A percentile compares a stretch with the other conserved stretches of the same genome.
Evolutionary conservation across 306 rosid species (phyloP).

Genomic region (Trichosanthes truncata): DNA sequence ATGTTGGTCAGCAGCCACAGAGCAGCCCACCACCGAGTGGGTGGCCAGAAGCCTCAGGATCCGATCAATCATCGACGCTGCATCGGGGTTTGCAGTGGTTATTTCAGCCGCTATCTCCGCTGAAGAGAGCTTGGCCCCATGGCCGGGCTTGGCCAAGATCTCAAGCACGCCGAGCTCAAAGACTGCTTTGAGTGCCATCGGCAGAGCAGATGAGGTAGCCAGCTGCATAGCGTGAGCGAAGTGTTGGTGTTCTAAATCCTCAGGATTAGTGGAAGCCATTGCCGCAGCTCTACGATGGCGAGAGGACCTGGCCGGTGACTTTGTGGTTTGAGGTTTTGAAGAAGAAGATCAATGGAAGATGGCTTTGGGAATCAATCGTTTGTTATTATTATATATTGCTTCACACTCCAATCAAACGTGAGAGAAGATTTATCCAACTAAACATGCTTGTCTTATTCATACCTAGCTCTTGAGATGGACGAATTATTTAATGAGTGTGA

Average conservation of each 20-base stretch:
- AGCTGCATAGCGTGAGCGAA: constrained; percentile 23
- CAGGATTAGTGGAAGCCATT: background rate
- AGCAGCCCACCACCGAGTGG: constrained; percentile 33
- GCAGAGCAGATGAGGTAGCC: constrained; percentile 3
- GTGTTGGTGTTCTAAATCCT: background rate
- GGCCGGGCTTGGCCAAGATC: constrained; percentile 34
- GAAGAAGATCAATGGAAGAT: too few relatives aligned
- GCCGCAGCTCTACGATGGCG: background rate
- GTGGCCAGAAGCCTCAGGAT: constrained; percentile 33
- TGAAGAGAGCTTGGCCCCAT: constrained; percentile 18
- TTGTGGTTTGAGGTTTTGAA: too few relatives aligned
- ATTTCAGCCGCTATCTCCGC: constrained; percentile 22
- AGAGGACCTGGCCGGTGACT: too few relatives aligned
- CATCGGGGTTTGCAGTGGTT: constrained; percentile 24
- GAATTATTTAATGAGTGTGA: too few relatives aligned
- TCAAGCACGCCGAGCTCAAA: constrained; percentile 41
- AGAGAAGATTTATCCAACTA: too few relatives aligned
- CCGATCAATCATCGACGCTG: constrained; percentile 39
- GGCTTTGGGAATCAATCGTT: too few relatives aligned
- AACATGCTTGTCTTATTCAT: too few relatives aligned
- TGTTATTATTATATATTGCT: too few relatives aligned
- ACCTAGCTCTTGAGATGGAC: too few relatives aligned
- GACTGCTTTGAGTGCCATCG: constrained; percentile 31
- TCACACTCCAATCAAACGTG: too few relatives aligned
- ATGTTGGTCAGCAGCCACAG: background rate